A percentile compares a stretch with the other conserved stretches of the same genome.
Evolutionary conservation across 441 rosid species (phyloP).

Genomic region (Hypseocharis bilobata): DNA sequence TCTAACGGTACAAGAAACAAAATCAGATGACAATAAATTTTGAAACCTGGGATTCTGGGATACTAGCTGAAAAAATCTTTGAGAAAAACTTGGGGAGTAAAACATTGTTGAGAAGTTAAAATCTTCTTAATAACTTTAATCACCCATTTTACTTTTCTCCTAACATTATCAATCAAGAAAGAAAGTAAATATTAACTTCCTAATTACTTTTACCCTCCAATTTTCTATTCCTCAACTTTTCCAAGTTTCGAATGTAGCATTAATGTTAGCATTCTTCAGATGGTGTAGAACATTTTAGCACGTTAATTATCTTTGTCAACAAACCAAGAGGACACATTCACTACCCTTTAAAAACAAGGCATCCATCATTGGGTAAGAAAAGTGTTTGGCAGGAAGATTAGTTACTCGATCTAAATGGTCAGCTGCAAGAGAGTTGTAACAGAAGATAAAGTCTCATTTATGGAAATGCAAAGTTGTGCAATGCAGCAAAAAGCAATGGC

Average conservation of each 20-base stretch:
- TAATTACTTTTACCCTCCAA: too few relatives aligned
- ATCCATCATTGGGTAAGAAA: not conserved
- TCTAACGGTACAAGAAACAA: not conserved
- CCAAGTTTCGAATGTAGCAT: too few relatives aligned
- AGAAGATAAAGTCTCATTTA: not conserved
- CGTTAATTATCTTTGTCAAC: not conserved
- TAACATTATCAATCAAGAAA: too few relatives aligned
- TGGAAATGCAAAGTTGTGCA: not conserved
- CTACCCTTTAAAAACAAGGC: not conserved
- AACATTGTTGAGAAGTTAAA: too few relatives aligned
- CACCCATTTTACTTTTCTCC: too few relatives aligned
- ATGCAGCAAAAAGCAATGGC: not conserved
- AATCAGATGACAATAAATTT: not conserved
- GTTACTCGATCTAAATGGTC: not conserved
- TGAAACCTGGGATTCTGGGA: too few relatives aligned
- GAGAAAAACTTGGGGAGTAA: too few relatives aligned
- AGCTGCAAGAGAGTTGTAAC: too few relatives aligned
- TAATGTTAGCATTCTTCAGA: not conserved
- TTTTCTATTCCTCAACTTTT: too few relatives aligned
- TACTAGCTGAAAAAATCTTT: too few relatives aligned
- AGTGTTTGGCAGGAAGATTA: not conserved
- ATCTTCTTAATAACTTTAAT: too few relatives aligned
- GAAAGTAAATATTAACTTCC: too few relatives aligned
- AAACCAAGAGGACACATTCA: not conserved
- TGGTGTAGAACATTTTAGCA: not conserved